phyloP scores from a whole-genome alignment of 805 yeast species.

The Barnettozyma pratensis region DNA sequence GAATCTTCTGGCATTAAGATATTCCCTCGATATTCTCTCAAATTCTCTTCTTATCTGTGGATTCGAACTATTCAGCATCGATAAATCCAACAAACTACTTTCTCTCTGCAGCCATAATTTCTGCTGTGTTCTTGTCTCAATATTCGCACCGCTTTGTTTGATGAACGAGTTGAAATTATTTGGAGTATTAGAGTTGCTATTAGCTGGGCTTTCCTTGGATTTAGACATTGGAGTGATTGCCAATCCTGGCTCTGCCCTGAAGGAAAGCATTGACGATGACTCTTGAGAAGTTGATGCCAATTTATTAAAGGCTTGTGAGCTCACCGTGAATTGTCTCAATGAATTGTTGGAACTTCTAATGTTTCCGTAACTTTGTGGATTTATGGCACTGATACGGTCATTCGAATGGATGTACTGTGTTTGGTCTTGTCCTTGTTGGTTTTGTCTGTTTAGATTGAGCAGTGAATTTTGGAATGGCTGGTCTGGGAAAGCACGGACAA shows the following conservation, averaged over 20 bases:
- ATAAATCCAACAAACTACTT: conserved; percentile 57
- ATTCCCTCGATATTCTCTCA: conserved; percentile 73
- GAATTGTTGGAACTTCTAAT: conserved; percentile 15
- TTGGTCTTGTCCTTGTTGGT: conserved; percentile 8
- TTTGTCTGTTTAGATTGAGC: conserved; percentile 12
- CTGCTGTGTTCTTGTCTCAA: conserved; percentile 76
- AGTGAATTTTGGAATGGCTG: conserved; percentile 26
- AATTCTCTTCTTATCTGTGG: conserved; percentile 67
- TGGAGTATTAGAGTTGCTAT: conserved; percentile 10
- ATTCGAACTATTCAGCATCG: conserved; percentile 12
- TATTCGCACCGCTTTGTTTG: conserved; percentile 30
- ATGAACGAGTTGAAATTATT: conserved; percentile 39
- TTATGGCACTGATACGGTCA: conserved; percentile 21
- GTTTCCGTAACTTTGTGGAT: neutral
- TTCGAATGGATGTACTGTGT: conserved; percentile 25
- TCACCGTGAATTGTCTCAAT: conserved; percentile 21
- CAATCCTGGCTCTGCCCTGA: conserved; percentile 18
- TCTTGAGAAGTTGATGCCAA: conserved; percentile 15
- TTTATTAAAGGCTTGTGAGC: conserved; percentile 4
- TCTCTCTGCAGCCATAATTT: conserved; percentile 81
- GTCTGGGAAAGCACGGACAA: conserved; percentile 36
- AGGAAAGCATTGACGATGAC: conserved; percentile 17
- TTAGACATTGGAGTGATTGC: conserved; percentile 23
- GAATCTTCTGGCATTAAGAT: conserved; percentile 61
- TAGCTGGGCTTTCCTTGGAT: conserved; percentile 17